Percentiles rank a stretch among this genome's conserved stretches.
Conservation (phyloP, 2,329 filamentous ascomycete species). For the Aspergillus fumigatus region DNA sequence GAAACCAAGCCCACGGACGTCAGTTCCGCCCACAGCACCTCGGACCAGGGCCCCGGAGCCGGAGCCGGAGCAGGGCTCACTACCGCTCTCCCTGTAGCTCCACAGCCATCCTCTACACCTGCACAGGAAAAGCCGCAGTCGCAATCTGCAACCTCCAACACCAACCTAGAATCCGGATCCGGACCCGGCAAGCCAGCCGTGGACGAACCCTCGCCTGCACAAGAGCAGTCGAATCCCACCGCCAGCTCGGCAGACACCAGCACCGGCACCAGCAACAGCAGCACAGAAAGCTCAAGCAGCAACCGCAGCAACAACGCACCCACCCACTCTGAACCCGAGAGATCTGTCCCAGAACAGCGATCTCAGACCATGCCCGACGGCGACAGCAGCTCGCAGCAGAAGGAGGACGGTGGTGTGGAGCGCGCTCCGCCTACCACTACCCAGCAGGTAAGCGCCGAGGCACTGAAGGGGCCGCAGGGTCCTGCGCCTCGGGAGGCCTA, state of each 20-base stretch:
- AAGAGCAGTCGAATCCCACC: constrained; percentile 1
- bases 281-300: background rate
- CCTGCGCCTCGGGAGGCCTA: constrained; percentile 20
- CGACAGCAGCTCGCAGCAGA: background rate
- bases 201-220: background rate
- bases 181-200: background rate
- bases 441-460: constrained; percentile 23
- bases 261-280: background rate
- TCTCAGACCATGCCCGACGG: background rate
- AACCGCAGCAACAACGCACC: background rate
- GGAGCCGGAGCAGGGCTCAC: too few species aligned
- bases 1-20: constrained; percentile 8
- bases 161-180: background rate
- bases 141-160: background rate
- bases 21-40: constrained; percentile 4
- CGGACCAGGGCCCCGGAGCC: background rate
- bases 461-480: constrained; percentile 25
- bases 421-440: background rate
- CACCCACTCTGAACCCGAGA: background rate
- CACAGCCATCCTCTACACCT: background rate
- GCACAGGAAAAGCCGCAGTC: too few species aligned
- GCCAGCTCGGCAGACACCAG: background rate
- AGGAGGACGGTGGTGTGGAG: background rate
- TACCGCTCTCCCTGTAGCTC: background rate
- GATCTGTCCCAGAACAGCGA: background rate